Evolutionary conservation across 2,329 filamentous ascomycete species (phyloP).

Genomic region (Canariomyces notabilis): DNA sequence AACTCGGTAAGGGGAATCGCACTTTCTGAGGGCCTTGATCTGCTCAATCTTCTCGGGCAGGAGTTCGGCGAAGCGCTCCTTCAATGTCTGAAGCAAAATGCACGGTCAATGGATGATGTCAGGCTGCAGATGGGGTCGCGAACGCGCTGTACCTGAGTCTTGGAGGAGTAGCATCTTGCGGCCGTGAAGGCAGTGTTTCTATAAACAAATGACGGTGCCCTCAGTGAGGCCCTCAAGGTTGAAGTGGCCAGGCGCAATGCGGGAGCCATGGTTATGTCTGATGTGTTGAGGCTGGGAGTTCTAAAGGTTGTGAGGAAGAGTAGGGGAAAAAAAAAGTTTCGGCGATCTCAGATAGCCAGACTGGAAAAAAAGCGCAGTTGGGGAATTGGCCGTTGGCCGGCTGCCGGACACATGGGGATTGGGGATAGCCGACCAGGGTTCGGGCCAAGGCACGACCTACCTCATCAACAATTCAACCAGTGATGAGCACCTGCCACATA

Average conservation of each 20-base stretch:
- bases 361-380: constrained; percentile 34
- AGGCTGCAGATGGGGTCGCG: constrained; percentile 15
- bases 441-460: background rate
- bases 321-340: constrained; percentile 33
- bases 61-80: constrained; percentile 96
- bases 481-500: too few relatives aligned
- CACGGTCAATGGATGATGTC: constrained; percentile 25
- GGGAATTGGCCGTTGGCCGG: constrained; percentile 12
- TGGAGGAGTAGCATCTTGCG: constrained; percentile 86
- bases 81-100: constrained; percentile 65
- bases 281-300: constrained; percentile 31
- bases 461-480: too few relatives aligned
- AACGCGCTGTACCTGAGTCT: constrained; percentile 65
- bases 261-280: constrained; percentile 65
- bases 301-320: constrained; percentile 35
- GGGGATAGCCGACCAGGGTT: constrained; percentile 6
- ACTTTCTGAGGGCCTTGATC: constrained; percentile 98
- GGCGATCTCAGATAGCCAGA: constrained; percentile 24
- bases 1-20: constrained; percentile 35
- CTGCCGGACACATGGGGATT: constrained; percentile 17
- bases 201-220: constrained; percentile 61
- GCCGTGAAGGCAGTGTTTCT: constrained; percentile 73
- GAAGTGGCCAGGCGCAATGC: constrained; percentile 75
- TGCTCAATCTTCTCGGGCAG: constrained; percentile 96
- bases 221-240: constrained; percentile 72